These are phyloP conservation scores for Clohesyomyces aquaticus DNA, from an alignment of 495 filamentous ascomycete species.

Conservation along the genomic window DNA sequence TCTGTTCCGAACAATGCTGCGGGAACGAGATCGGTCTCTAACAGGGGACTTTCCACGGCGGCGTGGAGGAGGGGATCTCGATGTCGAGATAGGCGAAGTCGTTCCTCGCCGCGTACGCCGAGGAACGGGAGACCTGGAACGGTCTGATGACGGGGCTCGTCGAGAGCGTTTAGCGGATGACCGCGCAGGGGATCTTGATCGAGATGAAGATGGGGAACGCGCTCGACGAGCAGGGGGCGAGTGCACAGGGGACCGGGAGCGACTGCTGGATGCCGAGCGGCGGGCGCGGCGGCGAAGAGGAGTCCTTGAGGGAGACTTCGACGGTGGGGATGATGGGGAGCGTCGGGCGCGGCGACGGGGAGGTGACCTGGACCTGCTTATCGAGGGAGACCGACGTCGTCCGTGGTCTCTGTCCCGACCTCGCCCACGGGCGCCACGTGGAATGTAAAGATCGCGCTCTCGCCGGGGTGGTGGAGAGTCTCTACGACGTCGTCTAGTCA, in stretches of 20 bases:
- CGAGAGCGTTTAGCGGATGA: slow-evolving; percentile 14
- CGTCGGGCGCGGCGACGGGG: background rate
- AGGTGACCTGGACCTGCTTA: slow-evolving; percentile 31
- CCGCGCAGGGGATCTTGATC: slow-evolving; percentile 13
- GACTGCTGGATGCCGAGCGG: background rate
- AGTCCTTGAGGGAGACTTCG: background rate
- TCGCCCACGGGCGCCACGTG: slow-evolving; percentile 9
- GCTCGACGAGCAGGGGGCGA: background rate
- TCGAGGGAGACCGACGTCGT: slow-evolving; percentile 29
- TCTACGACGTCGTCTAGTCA: slow-evolving; percentile 57
- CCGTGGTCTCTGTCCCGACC: slow-evolving; percentile 15
- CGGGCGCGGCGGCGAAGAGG: background rate
- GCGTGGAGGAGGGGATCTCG: slow-evolving; percentile 8
- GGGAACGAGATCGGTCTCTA: slow-evolving; percentile 36
- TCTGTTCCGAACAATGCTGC: slow-evolving; percentile 16
- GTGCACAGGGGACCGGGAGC: background rate
- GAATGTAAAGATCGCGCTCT: slow-evolving; percentile 5
- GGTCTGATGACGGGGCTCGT: slow-evolving; percentile 12
- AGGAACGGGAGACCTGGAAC: slow-evolving; percentile 7
- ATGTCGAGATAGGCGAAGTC: background rate
- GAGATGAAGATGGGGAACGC: background rate
- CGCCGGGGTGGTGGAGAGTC: slow-evolving; percentile 2
- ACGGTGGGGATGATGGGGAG: slow-evolving; percentile 1
- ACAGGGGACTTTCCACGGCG: slow-evolving; percentile 8
- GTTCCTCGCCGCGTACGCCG: slow-evolving; percentile 11